Base-by-base conservation (phyloP, 2,329 filamentous ascomycete species). In the Penicillium hesseltinei region DNA sequence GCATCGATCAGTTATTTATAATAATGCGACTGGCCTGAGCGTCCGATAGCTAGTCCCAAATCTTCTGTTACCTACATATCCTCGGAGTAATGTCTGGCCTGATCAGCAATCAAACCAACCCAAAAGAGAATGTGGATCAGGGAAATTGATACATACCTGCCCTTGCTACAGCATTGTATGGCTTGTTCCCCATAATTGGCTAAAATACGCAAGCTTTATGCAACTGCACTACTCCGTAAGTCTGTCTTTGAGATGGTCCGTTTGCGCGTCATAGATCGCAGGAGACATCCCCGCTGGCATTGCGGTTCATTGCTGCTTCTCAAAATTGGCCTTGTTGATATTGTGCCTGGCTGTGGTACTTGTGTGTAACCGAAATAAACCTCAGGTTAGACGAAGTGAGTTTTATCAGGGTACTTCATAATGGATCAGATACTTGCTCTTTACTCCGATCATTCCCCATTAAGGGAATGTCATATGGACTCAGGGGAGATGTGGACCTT, bases 351-450 rank as follows among this genome's bases (percentile, higher is more conserved):
- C 11, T 21, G 31, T 33, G 5, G 21, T 21, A 21, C 27, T 54
- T 23, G n/a, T 15, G 54, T 61, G 58, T 61, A 60, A 62, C 62
- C 15, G 44, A 55, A 49, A 7, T 39, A 21, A 25, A 35, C 25
- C 25, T 23, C 40, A 47, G 33, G 31, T 47, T 17, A 27, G 36
- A 50, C 47, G 29, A 36, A 17, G n/a, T 27, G 19, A 13, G 39
- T 25, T 44, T 15, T 40, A 25, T 13, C 31, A 11, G 15, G n/a
- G 4, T 39, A 8, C 15, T 25, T 2, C 21, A 9, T 36, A 47
- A n/a, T 47, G 15, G 13, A 21, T 31, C n/a, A 5, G 31, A 21
- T n/a, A 38, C 17, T 23, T 19, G 27, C 31, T 23, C 7, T 38
- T 29, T 13, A 19, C 40, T 35, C 23, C 29, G 54, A 58, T 61